Conservation (phyloP, 768 basidiomycete genomes). For the Boletus edulis region DNA sequence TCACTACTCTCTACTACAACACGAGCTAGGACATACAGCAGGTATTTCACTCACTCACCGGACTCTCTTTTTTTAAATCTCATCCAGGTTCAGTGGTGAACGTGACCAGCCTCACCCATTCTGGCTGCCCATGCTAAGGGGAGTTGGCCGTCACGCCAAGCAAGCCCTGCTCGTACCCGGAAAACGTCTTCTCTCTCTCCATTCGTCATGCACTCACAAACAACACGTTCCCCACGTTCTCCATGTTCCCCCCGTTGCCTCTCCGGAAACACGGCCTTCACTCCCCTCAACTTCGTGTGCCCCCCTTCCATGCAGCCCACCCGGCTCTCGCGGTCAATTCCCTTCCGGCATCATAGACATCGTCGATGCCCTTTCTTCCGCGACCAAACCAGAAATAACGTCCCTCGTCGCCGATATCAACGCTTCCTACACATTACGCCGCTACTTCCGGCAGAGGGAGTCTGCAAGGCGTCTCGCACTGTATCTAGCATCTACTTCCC, state of each 20-base stretch:
- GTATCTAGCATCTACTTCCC: conserved; percentile 30
- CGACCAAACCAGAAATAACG: conserved; percentile 9
- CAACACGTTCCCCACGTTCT: conserved; percentile 1
- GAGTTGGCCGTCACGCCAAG: conserved; percentile 51
- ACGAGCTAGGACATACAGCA: not conserved
- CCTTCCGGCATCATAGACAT: conserved; percentile 24
- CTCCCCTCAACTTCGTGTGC: not conserved
- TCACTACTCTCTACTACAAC: not conserved
- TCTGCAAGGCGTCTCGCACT: conserved; percentile 34
- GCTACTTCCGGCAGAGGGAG: conserved; percentile 33
- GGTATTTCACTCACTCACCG: not conserved
- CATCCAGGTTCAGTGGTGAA: conserved; percentile 24
- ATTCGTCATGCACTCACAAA: conserved; percentile 25
- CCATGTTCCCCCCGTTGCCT: not conserved
- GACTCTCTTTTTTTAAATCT: not conserved
- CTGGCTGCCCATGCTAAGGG: conserved; percentile 76
- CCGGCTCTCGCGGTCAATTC: conserved; percentile 12
- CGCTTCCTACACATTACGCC: conserved; percentile 20
- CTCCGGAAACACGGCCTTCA: not conserved
- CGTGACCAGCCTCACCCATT: conserved; percentile 33
- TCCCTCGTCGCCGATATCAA: conserved; percentile 15
- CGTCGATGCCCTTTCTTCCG: conserved; percentile 26
- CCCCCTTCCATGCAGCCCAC: not conserved
- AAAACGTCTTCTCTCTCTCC: conserved; percentile 5
- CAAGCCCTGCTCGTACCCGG: conserved; percentile 31